Percentiles rank a stretch among this genome's conserved stretches.
Conservation (phyloP, 257 asterid genomes). For the Jasminum sambac region DNA sequence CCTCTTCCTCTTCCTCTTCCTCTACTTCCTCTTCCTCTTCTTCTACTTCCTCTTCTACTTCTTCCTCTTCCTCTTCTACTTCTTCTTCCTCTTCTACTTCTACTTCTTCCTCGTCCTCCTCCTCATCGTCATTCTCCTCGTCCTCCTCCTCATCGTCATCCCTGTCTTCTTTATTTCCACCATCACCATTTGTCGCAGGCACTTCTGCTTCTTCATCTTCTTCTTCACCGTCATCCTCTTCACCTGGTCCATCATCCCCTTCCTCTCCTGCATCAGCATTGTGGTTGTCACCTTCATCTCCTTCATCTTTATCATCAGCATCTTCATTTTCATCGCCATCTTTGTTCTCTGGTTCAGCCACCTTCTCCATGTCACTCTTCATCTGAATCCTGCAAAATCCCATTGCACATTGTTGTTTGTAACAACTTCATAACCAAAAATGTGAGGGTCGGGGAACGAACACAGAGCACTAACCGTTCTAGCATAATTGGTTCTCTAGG, state of each 20-base stretch:
- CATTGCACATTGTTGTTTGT: slow-evolving; percentile 5
- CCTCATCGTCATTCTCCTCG: slow-evolving; percentile 19
- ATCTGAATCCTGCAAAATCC: slow-evolving; percentile 26
- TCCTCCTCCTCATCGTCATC: slow-evolving; percentile 17
- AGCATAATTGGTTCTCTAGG: slow-evolving; percentile 10
- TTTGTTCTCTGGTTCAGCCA: slow-evolving; percentile 31
- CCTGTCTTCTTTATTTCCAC: slow-evolving; percentile 12
- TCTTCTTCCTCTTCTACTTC: slow-evolving; percentile 11
- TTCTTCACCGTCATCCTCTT: slow-evolving; percentile 5
- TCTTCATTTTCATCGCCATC: slow-evolving; percentile 32
- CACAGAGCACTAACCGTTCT: slow-evolving; percentile 23
- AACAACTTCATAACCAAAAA: background rate
- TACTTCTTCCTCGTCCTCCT: slow-evolving; percentile 25
- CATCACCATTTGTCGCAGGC: slow-evolving; percentile 17
- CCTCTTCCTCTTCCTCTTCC: slow-evolving; percentile 6
- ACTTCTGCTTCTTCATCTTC: slow-evolving; percentile 25
- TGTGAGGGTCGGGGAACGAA: background rate
- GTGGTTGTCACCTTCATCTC: slow-evolving; percentile 21
- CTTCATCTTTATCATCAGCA: slow-evolving; percentile 27
- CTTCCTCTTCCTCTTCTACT: slow-evolving; percentile 22
- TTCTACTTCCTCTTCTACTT: background rate
- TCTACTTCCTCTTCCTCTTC: slow-evolving; percentile 3
- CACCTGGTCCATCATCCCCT: background rate
- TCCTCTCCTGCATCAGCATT: slow-evolving; percentile 22
- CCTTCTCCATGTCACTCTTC: slow-evolving; percentile 26